Evolutionary conservation across 345 rosid genomes (phyloP).

Genomic region (Citrus glauca): DNA sequence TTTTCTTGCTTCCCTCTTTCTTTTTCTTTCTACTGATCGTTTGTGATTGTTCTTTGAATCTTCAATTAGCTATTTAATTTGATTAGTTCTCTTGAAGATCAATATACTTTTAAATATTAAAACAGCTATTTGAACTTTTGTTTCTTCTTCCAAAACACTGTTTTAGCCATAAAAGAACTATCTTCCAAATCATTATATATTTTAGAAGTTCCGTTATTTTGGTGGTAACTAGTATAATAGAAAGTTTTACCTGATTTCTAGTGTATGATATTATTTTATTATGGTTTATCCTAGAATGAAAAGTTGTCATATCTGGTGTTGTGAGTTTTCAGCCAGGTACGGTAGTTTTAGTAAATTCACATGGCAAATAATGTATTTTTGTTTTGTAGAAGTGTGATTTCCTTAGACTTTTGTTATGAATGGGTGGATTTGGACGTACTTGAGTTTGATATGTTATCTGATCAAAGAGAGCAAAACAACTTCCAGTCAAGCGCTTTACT

Average conservation of each 20-base stretch:
- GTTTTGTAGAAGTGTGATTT: conserved; percentile 14
- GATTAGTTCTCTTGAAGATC: neutral
- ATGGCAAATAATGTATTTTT: neutral
- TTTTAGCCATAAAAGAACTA: neutral
- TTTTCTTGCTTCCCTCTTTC: neutral
- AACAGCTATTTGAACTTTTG: neutral
- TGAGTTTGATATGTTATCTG: conserved; percentile 5
- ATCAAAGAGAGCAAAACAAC: neutral
- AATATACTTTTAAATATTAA: neutral
- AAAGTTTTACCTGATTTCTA: neutral
- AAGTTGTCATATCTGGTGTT: neutral
- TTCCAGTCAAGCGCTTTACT: neutral
- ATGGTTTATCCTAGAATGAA: neutral
- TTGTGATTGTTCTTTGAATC: neutral
- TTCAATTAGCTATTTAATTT: neutral
- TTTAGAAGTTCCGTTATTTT: neutral
- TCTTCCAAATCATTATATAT: neutral
- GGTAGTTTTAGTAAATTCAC: neutral
- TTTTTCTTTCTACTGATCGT: neutral
- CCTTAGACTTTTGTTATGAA: conserved; percentile 3
- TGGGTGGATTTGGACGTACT: neutral
- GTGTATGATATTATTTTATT: neutral
- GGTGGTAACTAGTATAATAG: neutral
- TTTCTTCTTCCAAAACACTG: neutral
- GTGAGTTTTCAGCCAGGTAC: neutral